phyloP scores from a whole-genome alignment of 495 filamentous ascomycete species.

The Sphaerosporella brunnea region DNA sequence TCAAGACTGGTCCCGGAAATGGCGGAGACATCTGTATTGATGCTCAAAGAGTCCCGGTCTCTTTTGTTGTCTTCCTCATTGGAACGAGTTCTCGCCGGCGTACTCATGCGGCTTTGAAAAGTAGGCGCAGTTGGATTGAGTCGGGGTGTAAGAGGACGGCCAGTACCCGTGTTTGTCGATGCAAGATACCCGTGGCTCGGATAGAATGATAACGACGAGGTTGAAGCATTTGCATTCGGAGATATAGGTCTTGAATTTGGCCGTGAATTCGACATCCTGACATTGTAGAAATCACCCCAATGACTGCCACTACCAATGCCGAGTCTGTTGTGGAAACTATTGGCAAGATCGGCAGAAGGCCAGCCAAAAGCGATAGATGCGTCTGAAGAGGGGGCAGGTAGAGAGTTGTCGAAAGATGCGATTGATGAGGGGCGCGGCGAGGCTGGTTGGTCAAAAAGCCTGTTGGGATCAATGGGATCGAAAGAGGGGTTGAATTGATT shows the following conservation, averaged over 20 bases:
- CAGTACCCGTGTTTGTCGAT: background rate
- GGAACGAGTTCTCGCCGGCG: background rate
- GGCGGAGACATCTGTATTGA: constrained; percentile 15
- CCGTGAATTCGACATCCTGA: constrained; percentile 2
- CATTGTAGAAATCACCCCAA: constrained; percentile 32
- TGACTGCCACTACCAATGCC: constrained; percentile 29
- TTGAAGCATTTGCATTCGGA: constrained; percentile 9
- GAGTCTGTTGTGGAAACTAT: constrained; percentile 22
- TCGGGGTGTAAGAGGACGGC: constrained; percentile 14
- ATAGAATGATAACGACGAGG: background rate
- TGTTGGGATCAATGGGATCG: constrained; percentile 40
- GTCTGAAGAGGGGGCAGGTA: constrained; percentile 66
- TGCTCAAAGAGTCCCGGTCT: constrained; percentile 14
- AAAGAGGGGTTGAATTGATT: constrained; percentile 45
- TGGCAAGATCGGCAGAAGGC: constrained; percentile 36
- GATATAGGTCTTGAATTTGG: constrained; percentile 18
- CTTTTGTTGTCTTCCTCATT: no score
- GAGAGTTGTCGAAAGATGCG: constrained; percentile 51
- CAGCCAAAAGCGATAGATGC: constrained; percentile 47
- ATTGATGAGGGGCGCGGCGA: constrained; percentile 64
- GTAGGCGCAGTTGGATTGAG: constrained; percentile 25
- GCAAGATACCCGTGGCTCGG: constrained; percentile 1
- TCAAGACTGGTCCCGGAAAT: constrained; percentile 10
- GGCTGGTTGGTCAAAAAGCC: constrained; percentile 39
- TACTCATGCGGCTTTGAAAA: constrained; percentile 12